Evolutionary conservation across 2,329 filamentous ascomycete genomes (phyloP).

Genomic region (Phaeosphaeria sp.): DNA sequence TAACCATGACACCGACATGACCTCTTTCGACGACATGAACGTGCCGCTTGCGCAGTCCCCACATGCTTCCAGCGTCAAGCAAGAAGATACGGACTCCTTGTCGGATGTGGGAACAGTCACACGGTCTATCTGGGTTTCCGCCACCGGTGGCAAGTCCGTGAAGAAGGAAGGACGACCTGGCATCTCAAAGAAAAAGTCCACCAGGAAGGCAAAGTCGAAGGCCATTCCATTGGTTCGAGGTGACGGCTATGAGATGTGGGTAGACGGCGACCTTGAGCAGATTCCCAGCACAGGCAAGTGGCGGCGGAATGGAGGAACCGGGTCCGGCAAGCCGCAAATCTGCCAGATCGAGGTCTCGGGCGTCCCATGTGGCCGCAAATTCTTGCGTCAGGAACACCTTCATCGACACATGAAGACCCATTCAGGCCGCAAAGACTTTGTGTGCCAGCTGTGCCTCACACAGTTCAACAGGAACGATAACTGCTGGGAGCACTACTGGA

Average conservation of each 20-base stretch:
- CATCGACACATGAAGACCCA: conserved; percentile 40
- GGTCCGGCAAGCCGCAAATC: neutral
- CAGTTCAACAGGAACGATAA: conserved; percentile 45
- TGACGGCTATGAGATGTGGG: conserved; percentile 8
- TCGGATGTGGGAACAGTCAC: conserved; percentile 17
- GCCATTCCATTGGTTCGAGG: conserved; percentile 11
- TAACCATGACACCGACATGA: conserved; percentile 9
- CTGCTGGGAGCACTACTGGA: conserved; percentile 40
- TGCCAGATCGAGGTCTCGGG: neutral
- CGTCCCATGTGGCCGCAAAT: conserved; percentile 18
- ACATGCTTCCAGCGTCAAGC: conserved; percentile 29
- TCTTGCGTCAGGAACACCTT: conserved; percentile 40
- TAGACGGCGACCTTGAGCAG: conserved; percentile 8
- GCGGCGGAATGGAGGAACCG: conserved; percentile 2
- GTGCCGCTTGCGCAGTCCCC: conserved; percentile 24
- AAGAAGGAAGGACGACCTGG: conserved; percentile 21
- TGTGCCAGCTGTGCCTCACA: conserved; percentile 33
- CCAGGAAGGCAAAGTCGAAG: conserved; percentile 11
- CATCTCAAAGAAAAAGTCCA: conserved; percentile 14
- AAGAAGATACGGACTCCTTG: conserved; percentile 26
- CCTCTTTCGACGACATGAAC: conserved; percentile 21
- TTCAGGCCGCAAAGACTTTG: conserved; percentile 21
- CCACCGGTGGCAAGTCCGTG: conserved; percentile 33
- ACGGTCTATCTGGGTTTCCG: conserved; percentile 29
- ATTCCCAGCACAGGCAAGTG: conserved; percentile 7